phyloP scores from a whole-genome alignment of 108 stramenopile species.

The Pseudonitzschia delicatissima region DNA sequence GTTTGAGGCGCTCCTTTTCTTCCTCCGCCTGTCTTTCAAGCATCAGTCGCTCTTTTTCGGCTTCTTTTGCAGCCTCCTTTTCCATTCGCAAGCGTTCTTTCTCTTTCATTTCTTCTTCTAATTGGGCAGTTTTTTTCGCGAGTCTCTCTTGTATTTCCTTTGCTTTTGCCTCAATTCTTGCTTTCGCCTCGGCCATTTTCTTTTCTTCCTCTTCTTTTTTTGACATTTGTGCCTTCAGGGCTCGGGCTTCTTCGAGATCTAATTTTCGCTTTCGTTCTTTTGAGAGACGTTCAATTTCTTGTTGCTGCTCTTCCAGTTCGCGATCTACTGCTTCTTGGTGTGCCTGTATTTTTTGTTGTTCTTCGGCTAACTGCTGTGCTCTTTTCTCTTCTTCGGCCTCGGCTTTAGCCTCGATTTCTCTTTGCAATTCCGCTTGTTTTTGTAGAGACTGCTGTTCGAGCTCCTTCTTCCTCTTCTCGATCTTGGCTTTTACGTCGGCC shows the following conservation, averaged over 20 bases:
- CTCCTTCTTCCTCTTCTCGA: neutral
- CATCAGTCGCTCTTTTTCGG: neutral
- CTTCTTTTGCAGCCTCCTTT: neutral
- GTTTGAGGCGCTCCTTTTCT: neutral
- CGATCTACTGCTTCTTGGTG: neutral
- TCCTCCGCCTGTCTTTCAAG: neutral
- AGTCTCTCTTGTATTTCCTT: slow-evolving; percentile 4
- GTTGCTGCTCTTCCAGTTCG: neutral
- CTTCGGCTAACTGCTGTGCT: neutral
- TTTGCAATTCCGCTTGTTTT: neutral
- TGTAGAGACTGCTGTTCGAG: neutral
- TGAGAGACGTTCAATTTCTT: neutral
- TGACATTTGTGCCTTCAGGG: neutral
- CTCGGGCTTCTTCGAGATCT: neutral
- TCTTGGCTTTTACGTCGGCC: neutral
- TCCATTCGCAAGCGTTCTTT: neutral
- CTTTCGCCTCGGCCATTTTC: neutral
- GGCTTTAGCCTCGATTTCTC: neutral
- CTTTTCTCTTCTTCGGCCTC: neutral
- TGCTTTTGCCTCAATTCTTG: neutral
- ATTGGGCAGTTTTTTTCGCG: neutral
- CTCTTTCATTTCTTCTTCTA: slow-evolving; percentile 2
- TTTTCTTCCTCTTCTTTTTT: neutral
- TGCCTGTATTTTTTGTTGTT: neutral
- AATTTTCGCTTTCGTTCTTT: neutral